These are phyloP conservation scores for Quillaja saponaria DNA, from an alignment of 306 rosid species.

Conservation along the genomic window DNA sequence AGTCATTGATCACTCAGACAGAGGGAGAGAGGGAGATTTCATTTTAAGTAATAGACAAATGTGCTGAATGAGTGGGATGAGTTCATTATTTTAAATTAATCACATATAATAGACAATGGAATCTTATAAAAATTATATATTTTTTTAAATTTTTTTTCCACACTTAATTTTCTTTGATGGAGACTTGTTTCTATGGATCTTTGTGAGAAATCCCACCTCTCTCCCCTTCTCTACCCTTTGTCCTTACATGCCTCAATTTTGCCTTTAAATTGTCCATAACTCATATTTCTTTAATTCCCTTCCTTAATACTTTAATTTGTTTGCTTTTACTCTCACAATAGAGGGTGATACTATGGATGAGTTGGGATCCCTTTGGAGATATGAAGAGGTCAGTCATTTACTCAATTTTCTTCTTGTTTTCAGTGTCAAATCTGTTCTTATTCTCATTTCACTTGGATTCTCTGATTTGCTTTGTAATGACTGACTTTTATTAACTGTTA, in stretches of 20 bases:
- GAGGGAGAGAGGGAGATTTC: conserved; percentile 14
- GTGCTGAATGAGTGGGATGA: conserved; percentile 47
- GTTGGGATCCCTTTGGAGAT: conserved; percentile 45
- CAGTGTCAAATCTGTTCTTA: not conserved
- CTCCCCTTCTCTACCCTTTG: conserved; percentile 27
- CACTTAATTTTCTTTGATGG: conserved; percentile 36
- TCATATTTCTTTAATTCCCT: conserved; percentile 31
- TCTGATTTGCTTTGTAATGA: conserved; percentile 10
- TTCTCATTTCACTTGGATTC: not conserved
- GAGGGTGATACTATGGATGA: conserved; percentile 52
- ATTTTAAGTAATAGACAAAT: conserved; percentile 25
- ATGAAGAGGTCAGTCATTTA: conserved; percentile 57
- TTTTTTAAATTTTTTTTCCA: conserved; percentile 23
- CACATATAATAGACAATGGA: conserved; percentile 22
- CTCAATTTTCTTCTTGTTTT: conserved; percentile 14
- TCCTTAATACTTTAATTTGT: conserved; percentile 2
- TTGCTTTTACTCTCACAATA: conserved; percentile 1
- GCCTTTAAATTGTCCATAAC: conserved; percentile 45
- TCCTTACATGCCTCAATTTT: conserved; percentile 30
- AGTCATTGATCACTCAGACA: conserved; percentile 26
- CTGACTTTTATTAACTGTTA: not conserved
- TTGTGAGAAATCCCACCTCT: conserved; percentile 30
- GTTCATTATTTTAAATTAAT: conserved; percentile 24
- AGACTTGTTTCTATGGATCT: conserved; percentile 35
- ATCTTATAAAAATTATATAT: too few relatives aligned